Base-by-base conservation (phyloP, 2,329 filamentous ascomycete species). In the Coniochaeta ligniaria region DNA sequence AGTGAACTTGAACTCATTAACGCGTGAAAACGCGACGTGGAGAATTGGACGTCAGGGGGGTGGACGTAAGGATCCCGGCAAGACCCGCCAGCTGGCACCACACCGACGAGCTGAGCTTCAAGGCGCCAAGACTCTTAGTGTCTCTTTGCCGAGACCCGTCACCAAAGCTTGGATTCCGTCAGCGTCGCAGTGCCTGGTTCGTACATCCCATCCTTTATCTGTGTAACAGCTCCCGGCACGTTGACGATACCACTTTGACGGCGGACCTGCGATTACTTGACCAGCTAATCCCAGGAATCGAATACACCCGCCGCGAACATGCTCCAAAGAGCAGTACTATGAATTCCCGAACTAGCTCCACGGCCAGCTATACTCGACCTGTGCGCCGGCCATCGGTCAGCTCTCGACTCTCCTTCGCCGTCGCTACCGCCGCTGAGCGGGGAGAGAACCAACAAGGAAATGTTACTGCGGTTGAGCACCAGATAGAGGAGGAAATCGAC, bases 401-500 rank as follows among this genome's bases (percentile, higher is more conserved):
- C 72, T 86, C 85, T 66, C 83, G 90, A 62, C 78, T 91, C 57
- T 87, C 87, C 52, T 88, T 87, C 62, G 84, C 85, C 38, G 80
- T 90, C 60, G 35, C 54, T 35, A 89, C 87, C 60, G 83, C 76
- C 63, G 81, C 80, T 62, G 88, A 92, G 72, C 81, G 80, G 64
- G 87, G 85, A 63, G 82, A 87, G 62, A 76, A 79, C 62, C 76
- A 76, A 20, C 76, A 76, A 62, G 77, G 79, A 57, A 76, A 79
- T 38, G 74, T 72, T 12, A 80, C 73, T 36, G 74, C 79, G 31
- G 85, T 81, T 60, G 85, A 90, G 69, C 84, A 88, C 63, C 85
- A 88, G 64, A 91, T 96, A 66, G 90, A 92, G 63, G 93, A 98
- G 71, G 95, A 99, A 77, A 96, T 99, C 71, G 93, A 90, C 28